Evolutionary conservation across 768 basidiomycete species (phyloP).

Genomic region (Termitomyces sp.): DNA sequence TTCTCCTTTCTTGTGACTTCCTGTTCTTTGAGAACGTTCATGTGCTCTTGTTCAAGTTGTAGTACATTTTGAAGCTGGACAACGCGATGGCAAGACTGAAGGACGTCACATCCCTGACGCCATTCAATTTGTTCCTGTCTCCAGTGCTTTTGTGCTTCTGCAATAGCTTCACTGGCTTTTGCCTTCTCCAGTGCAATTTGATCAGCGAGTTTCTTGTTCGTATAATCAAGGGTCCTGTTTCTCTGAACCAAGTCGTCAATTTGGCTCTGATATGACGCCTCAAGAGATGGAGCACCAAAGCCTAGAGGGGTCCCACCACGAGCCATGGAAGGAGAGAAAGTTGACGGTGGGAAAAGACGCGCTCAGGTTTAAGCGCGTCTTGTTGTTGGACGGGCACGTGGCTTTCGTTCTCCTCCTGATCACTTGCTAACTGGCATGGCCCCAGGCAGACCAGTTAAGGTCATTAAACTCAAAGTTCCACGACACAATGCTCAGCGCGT

Average conservation of each 20-base stretch:
- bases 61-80: constrained; percentile 54
- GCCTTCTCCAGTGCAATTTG: constrained; percentile 39
- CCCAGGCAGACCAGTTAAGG: constrained; percentile 49
- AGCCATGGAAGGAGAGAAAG: constrained; percentile 10
- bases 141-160: constrained; percentile 43
- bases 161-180: constrained; percentile 36
- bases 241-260: constrained; percentile 72
- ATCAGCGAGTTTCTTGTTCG: constrained; percentile 48
- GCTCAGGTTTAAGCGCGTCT: constrained; percentile 1
- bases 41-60: constrained; percentile 49
- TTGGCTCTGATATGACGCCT: constrained; percentile 58
- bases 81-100: constrained; percentile 60
- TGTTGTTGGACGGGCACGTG: constrained; percentile 7
- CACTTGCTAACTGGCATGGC: constrained; percentile 38
- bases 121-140: constrained; percentile 51
- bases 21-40: constrained; percentile 47
- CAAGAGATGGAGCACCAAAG: constrained; percentile 38
- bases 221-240: constrained; percentile 60
- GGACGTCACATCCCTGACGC: constrained; percentile 56
- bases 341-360: constrained; percentile 1
- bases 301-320: constrained; percentile 18
- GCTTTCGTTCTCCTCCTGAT: not conserved
- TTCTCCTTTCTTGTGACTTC: constrained; percentile 53
- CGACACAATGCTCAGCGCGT: constrained; percentile 72
- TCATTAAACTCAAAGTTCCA: constrained; percentile 63